Percentiles rank a stretch among this genome's conserved stretches.
phyloP scores from a whole-genome alignment of 2,329 filamentous ascomycete species.

The Tolypocladium pustulatum region DNA sequence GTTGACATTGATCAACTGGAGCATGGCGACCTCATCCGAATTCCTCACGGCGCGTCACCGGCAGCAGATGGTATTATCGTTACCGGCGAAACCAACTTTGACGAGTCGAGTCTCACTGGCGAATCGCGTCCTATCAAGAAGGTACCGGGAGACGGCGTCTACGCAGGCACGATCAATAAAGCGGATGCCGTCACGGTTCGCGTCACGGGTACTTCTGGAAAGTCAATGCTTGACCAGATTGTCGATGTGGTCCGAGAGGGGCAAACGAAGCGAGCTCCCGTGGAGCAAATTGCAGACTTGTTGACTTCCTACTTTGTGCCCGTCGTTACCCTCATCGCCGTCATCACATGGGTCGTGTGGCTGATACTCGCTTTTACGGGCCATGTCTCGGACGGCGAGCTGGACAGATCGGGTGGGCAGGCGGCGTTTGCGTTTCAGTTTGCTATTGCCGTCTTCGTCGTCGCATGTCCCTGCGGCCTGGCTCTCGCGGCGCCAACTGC shows the following conservation, averaged over 20 bases:
- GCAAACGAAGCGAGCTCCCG: conserved; percentile 63
- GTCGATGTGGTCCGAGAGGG: conserved; percentile 68
- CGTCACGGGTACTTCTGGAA: conserved; percentile 54
- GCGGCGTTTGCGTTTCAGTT: conserved; percentile 68
- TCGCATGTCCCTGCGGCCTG: conserved; percentile 76
- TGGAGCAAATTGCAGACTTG: conserved; percentile 63
- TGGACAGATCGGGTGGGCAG: conserved; percentile 52
- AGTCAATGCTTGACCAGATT: conserved; percentile 72
- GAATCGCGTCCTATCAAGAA: conserved; percentile 63
- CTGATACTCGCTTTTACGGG: conserved; percentile 51
- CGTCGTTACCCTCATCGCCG: conserved; percentile 56
- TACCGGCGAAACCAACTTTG: conserved; percentile 57
- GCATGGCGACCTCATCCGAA: conserved; percentile 60
- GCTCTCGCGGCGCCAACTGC: conserved; percentile 80
- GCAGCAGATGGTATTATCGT: conserved; percentile 69
- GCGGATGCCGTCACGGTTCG: conserved; percentile 49
- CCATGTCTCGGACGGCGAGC: conserved; percentile 43
- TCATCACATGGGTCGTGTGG: conserved; percentile 65
- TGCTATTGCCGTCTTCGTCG: conserved; percentile 77
- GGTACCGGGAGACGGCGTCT: conserved; percentile 50
- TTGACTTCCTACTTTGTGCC: conserved; percentile 72
- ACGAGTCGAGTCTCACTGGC: conserved; percentile 83
- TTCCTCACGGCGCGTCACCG: conserved; percentile 72
- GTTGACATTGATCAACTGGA: conserved; percentile 62
- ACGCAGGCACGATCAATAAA: conserved; percentile 66